A percentile compares a stretch with the other conserved stretches of the same genome.
Evolutionary conservation across 2,329 filamentous ascomycete species (phyloP).

Genomic region (Fusarium haematococcum): DNA sequence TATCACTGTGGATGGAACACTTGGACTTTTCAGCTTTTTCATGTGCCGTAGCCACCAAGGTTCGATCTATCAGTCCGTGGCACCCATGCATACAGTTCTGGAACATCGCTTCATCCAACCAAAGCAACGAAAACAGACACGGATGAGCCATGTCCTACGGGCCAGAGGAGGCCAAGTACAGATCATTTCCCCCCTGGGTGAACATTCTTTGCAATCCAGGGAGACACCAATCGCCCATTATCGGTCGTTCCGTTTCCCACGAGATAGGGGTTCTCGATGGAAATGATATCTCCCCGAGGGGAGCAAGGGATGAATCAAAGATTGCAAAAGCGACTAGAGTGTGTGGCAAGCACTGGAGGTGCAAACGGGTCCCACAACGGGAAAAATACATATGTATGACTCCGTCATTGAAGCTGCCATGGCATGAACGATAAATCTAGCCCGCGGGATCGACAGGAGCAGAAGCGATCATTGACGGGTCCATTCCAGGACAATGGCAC

Average conservation of each 20-base stretch:
- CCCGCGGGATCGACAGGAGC: constrained; percentile 42
- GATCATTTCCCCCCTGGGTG: constrained; percentile 27
- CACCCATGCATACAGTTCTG: constrained; percentile 39
- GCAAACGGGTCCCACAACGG: constrained; percentile 16
- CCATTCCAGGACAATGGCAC: constrained; percentile 23
- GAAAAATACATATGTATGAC: constrained; percentile 17
- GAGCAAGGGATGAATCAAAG: constrained; percentile 5
- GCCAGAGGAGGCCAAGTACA: constrained; percentile 7
- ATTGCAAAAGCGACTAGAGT: constrained; percentile 5
- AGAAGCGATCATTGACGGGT: constrained; percentile 22
- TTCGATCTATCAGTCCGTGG: constrained; percentile 38
- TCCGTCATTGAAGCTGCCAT: constrained; percentile 17
- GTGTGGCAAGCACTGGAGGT: constrained; percentile 9
- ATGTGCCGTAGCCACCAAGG: constrained; percentile 33
- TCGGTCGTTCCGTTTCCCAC: constrained; percentile 22
- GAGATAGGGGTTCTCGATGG: background rate
- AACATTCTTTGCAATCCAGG: constrained; percentile 12
- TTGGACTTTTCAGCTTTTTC: constrained; percentile 18
- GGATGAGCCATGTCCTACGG: constrained; percentile 19
- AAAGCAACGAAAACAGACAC: constrained; percentile 18
- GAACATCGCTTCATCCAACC: constrained; percentile 31
- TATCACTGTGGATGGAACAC: constrained; percentile 15
- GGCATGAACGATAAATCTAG: constrained; percentile 19
- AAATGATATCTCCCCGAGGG: background rate
- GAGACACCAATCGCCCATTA: constrained; percentile 5